These are phyloP conservation scores for Stevia rebaudiana DNA, from an alignment of 140 eudicot genomes.

Conservation along the genomic window DNA sequence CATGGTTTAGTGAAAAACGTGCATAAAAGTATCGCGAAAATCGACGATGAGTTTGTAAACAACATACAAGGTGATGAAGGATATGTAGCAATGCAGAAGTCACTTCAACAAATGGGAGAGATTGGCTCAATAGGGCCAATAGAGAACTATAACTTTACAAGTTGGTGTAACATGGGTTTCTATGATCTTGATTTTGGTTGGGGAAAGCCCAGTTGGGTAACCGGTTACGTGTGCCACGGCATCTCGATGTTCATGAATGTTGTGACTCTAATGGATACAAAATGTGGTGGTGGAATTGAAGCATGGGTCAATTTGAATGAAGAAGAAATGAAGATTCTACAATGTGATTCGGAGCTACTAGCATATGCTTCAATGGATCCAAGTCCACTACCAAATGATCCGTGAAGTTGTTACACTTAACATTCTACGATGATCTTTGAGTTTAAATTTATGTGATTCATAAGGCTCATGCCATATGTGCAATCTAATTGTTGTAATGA, in stretches of 20 bases:
- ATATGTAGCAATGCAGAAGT: constrained; percentile 6
- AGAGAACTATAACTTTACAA: constrained; percentile 18
- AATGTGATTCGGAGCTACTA: constrained; percentile 3
- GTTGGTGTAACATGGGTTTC: constrained; percentile 37
- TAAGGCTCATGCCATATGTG: no score
- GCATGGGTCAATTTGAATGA: constrained; percentile 35
- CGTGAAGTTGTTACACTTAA: not conserved
- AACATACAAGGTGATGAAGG: constrained; percentile 31
- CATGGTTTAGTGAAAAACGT: constrained; percentile 17
- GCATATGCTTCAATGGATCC: constrained; percentile 6
- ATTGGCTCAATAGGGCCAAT: constrained; percentile 6
- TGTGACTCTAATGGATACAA: constrained; percentile 31
- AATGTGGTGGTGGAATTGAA: constrained; percentile 39
- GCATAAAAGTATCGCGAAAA: constrained; percentile 17
- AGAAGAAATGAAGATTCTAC: constrained; percentile 13
- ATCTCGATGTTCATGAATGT: constrained; percentile 22
- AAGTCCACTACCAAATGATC: not conserved
- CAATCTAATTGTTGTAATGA: no score
- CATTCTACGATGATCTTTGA: no score
- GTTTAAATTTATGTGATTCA: no score
- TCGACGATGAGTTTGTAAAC: constrained; percentile 27
- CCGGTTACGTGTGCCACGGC: not conserved
- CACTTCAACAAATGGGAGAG: not conserved
- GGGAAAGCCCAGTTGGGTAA: constrained; percentile 41
- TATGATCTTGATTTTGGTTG: constrained; percentile 39